A percentile compares a stretch with the other conserved stretches of the same genome.
phyloP scores from a whole-genome alignment of 2,329 filamentous ascomycete species.

The Colletotrichum sojae region DNA sequence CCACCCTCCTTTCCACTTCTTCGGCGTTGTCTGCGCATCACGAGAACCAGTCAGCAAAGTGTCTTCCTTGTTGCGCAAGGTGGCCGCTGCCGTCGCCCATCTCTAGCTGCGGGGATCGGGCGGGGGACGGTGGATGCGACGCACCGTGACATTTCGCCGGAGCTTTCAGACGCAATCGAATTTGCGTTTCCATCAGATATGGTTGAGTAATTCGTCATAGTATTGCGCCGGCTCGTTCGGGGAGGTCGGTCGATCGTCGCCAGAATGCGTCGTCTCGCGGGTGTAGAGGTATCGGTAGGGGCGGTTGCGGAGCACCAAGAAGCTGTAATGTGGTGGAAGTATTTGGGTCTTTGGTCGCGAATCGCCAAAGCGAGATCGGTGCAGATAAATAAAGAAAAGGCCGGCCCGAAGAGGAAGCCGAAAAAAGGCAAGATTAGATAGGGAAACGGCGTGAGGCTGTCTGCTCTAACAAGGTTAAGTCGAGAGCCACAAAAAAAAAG shows the following conservation, averaged over 20 bases:
- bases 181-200: conserved; percentile 63
- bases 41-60: conserved; percentile 25
- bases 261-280: conserved; percentile 27
- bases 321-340: conserved; percentile 2
- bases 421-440: conserved; percentile 28
- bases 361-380: conserved; percentile 10
- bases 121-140: conserved; percentile 1
- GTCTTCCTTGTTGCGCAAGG: not conserved
- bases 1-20: conserved; percentile 80
- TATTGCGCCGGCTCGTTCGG: conserved; percentile 16
- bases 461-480: not conserved
- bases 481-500: not conserved
- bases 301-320: not conserved
- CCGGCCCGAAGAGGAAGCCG: conserved; percentile 24
- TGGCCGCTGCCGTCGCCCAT: not conserved
- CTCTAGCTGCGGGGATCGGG: not conserved
- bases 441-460: conserved; percentile 2
- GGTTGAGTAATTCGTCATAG: conserved; percentile 69
- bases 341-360: conserved; percentile 18
- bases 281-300: not conserved
- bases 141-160: conserved; percentile 42
- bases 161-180: conserved; percentile 40
- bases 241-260: conserved; percentile 23
- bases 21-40: conserved; percentile 64
- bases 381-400: conserved; percentile 24